phyloP scores from a whole-genome alignment of 257 asterid species.

The Pogostemon cablin region DNA sequence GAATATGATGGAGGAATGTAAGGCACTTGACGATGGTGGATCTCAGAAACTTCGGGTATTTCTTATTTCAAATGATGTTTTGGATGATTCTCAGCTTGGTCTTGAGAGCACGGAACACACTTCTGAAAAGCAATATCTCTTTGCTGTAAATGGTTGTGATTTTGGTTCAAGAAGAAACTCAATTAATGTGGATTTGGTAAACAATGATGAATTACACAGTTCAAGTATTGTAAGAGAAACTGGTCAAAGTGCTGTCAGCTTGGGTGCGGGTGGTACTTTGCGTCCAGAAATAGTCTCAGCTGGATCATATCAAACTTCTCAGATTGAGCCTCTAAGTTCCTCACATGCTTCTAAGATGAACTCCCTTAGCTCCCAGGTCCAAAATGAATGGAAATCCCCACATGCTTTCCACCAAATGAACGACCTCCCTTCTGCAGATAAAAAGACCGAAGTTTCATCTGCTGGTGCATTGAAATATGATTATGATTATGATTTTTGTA shows the following conservation, averaged over 20 bases:
- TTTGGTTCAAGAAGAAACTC: slow-evolving; percentile 74
- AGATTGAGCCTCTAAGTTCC: slow-evolving; percentile 41
- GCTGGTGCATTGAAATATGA: slow-evolving; percentile 41
- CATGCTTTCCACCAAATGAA: slow-evolving; percentile 42
- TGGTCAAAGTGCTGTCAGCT: slow-evolving; percentile 42
- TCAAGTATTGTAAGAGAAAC: slow-evolving; percentile 55
- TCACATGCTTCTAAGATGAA: slow-evolving; percentile 49
- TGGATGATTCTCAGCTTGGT: slow-evolving; percentile 70
- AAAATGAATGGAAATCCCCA: slow-evolving; percentile 49
- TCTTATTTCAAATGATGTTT: slow-evolving; percentile 61
- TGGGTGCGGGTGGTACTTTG: slow-evolving; percentile 37
- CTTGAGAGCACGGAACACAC: slow-evolving; percentile 58
- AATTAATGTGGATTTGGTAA: slow-evolving; percentile 54
- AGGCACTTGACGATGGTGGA: slow-evolving; percentile 57
- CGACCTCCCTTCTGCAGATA: slow-evolving; percentile 40
- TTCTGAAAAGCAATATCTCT: slow-evolving; percentile 75
- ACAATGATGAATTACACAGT: slow-evolving; percentile 70
- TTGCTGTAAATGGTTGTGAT: slow-evolving; percentile 88
- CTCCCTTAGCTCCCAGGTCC: slow-evolving; percentile 45
- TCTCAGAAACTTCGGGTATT: slow-evolving; percentile 75
- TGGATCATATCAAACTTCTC: slow-evolving; percentile 51
- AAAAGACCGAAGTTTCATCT: slow-evolving; percentile 33
- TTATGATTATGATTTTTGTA: slow-evolving; percentile 48
- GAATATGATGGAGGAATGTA: slow-evolving; percentile 92
- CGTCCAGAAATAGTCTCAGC: slow-evolving; percentile 45